Conservation (phyloP, 257 asterid genomes). For the Ehretia macrophylla region DNA sequence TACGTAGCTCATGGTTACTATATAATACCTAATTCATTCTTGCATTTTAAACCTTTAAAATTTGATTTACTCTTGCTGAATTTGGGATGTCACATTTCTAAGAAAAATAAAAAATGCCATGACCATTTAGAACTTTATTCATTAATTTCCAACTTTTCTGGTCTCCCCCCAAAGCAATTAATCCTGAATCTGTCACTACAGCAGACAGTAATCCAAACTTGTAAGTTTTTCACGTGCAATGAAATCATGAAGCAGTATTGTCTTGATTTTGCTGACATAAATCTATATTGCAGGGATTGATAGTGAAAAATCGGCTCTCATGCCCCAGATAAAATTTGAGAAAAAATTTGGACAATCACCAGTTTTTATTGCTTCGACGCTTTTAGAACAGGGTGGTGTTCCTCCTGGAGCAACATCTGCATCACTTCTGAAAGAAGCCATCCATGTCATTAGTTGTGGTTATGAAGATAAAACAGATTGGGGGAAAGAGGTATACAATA, state of each 20-base stretch:
- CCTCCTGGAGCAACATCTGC: constrained; percentile 89
- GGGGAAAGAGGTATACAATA: constrained; percentile 82
- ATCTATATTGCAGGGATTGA: constrained; percentile 57
- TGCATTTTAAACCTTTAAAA: too few species aligned
- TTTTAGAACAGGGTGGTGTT: constrained; percentile 84
- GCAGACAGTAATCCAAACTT: too few species aligned
- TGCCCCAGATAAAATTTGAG: constrained; percentile 86
- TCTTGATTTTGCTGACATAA: constrained; percentile 3
- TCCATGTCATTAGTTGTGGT: constrained; percentile 94
- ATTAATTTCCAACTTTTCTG: too few species aligned
- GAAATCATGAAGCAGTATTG: background rate
- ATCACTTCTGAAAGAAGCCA: constrained; percentile 93
- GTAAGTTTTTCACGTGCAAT: background rate
- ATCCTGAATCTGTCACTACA: too few species aligned
- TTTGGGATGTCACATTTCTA: too few species aligned
- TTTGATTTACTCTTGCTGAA: too few species aligned
- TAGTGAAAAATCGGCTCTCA: constrained; percentile 64
- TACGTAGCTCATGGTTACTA: too few species aligned
- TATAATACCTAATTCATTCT: too few species aligned
- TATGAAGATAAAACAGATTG: constrained; percentile 97
- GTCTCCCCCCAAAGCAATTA: too few species aligned
- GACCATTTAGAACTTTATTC: too few species aligned
- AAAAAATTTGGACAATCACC: constrained; percentile 95
- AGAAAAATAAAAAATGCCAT: too few species aligned
- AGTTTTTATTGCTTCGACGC: constrained; percentile 81